Percentiles rank a stretch among this genome's conserved stretches.
Evolutionary conservation across 2,329 filamentous ascomycete genomes (phyloP).

Genomic region (Dactylellina leptospora): DNA sequence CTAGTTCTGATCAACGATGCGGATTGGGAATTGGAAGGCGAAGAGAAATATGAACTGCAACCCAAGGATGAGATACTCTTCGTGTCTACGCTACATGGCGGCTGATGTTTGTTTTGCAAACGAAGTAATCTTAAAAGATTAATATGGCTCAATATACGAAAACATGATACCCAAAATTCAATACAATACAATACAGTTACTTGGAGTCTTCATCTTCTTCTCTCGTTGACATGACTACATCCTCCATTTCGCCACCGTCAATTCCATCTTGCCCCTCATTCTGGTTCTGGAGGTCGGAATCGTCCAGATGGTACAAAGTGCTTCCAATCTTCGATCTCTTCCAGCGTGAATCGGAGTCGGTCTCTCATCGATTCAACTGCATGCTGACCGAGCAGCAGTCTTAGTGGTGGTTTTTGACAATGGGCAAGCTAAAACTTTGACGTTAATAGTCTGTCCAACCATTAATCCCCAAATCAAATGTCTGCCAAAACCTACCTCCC

Average conservation of each 20-base stretch:
- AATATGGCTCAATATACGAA: not conserved
- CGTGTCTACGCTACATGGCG: conserved; percentile 94
- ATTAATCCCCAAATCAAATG: not conserved
- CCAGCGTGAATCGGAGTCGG: conserved; percentile 85
- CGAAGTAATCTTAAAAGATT: too few relatives aligned
- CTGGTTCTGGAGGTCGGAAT: conserved; percentile 57
- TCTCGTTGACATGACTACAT: conserved; percentile 51
- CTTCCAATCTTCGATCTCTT: conserved; percentile 90
- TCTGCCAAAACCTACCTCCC: conserved; percentile 63
- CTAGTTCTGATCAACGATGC: conserved; percentile 96
- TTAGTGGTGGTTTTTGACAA: conserved; percentile 88
- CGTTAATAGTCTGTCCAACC: not conserved
- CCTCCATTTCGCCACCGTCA: conserved; percentile 56
- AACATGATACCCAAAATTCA: not conserved
- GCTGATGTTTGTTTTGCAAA: too few relatives aligned
- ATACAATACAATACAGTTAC: not conserved
- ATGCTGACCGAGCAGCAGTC: conserved; percentile 88
- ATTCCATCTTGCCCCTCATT: conserved; percentile 58
- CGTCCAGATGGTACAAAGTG: conserved; percentile 73
- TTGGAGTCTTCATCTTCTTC: conserved; percentile 49
- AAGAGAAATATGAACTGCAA: conserved; percentile 87
- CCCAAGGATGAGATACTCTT: conserved; percentile 88
- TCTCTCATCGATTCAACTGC: conserved; percentile 96
- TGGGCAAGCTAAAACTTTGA: conserved; percentile 75
- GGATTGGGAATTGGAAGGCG: conserved; percentile 97